Evolutionary conservation across 2,329 filamentous ascomycete genomes (phyloP), one percentile per base, ranked within the genome.

Genomic region (Lachnellula hyalina): DNA sequence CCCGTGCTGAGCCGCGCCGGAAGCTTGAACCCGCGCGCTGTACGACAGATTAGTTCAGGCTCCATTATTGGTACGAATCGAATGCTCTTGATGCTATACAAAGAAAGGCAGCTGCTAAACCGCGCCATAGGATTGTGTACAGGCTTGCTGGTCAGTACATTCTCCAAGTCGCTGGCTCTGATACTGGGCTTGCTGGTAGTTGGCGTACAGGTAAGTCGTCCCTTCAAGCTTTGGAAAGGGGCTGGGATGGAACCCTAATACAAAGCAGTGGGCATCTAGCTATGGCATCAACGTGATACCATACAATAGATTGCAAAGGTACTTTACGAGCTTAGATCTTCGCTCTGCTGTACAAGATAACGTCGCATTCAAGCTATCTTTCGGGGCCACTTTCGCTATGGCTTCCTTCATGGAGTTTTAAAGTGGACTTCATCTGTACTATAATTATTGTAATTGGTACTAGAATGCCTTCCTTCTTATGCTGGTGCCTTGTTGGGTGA

Each of bases 311-410:
- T 58, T 83, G 42, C 78, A 82, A 63, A 69, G 72, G 47, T 80
- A 79, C 55, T 70, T 80, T 52, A 75, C 74, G 53, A 70, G 71
- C 32, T 71, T 80, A 25, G 74, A 83, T 62, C 56, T 83, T 19
- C 70, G 74, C 25, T 70, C 68, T 0, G 65, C 63, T 3, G 48
- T 73, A 3, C 63, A 70, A 50, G 68, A 70, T 45, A 70, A 73
- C 52, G 67, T 65, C 12, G 70, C 69, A 1, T 73, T 73, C 59
- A 73, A 72, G 57, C 34, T 73, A 44, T 83, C 85, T 3, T 91
- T 92, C 68, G 82, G 84, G n/a, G 66, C 82, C 42, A 87, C 87
- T 28, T 91, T 91, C 72, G 81, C 85, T 25, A 71, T 91, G 65
- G 86, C 86, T 48, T 83, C 81, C 2, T 87, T 87, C 60, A 74